phyloP scores from a whole-genome alignment of 352 stramenopile species.

The Globisporangium cylindrosporum region DNA sequence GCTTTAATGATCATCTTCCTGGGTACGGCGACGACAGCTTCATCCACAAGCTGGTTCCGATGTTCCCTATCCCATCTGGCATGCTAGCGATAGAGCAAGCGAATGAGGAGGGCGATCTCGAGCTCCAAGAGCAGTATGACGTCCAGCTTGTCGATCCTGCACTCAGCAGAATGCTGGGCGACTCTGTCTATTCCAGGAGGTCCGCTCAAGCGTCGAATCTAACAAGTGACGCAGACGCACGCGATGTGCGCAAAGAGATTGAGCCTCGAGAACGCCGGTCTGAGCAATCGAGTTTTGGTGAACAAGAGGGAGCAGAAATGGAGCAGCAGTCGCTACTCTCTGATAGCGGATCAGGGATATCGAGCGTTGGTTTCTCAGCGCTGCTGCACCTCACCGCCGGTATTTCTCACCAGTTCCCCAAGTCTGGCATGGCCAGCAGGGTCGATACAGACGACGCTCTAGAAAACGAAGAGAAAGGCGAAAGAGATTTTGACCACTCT shows the following conservation, averaged over 20 bases:
- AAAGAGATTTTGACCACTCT: constrained; percentile 2
- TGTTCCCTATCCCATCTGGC: constrained; percentile 36
- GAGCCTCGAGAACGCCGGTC: not conserved
- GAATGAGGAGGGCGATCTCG: constrained; percentile 7
- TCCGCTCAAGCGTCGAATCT: not conserved
- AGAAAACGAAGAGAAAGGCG: constrained; percentile 10
- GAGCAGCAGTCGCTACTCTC: constrained; percentile 21
- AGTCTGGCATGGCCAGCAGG: not conserved
- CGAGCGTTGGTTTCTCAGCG: constrained; percentile 47
- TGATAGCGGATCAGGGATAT: constrained; percentile 36
- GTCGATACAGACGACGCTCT: not conserved
- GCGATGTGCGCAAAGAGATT: constrained; percentile 2
- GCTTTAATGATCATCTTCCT: constrained; percentile 22
- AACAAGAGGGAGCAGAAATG: not conserved
- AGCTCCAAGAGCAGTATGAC: constrained; percentile 29
- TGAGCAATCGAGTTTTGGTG: not conserved
- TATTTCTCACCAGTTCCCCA: constrained; percentile 15
- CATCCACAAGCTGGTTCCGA: constrained; percentile 57
- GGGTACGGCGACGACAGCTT: constrained; percentile 37
- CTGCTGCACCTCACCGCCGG: constrained; percentile 38
- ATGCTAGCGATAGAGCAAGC: constrained; percentile 3
- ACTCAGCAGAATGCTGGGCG: constrained; percentile 28
- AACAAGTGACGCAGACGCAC: not conserved
- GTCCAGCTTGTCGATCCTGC: constrained; percentile 31
- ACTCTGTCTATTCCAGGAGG: not conserved